A percentile compares a stretch with the other conserved stretches of the same genome.
These are phyloP conservation scores for Suillus fuscotomentosus DNA, from an alignment of 768 basidiomycete genomes.

Conservation along the genomic window DNA sequence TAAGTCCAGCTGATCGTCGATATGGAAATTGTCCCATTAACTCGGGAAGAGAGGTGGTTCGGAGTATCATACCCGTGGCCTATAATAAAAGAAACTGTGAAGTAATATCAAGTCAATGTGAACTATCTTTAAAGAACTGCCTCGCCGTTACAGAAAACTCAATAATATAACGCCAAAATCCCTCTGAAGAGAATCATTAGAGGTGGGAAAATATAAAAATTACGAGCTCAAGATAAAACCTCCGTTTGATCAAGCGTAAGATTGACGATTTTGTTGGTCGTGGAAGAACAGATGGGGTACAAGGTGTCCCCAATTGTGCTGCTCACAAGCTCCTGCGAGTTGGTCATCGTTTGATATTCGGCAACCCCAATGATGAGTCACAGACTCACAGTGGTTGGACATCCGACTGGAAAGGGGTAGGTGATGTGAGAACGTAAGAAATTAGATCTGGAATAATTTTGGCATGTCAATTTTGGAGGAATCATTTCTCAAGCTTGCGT, in stretches of 20 bases:
- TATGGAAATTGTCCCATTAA: background rate
- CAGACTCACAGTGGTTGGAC: background rate
- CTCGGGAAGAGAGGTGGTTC: background rate
- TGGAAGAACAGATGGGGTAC: background rate
- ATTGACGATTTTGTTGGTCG: background rate
- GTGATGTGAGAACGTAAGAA: background rate
- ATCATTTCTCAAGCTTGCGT: background rate
- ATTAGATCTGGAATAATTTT: background rate
- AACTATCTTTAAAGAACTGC: background rate
- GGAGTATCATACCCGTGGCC: background rate
- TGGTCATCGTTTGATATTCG: background rate
- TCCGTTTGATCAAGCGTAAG: background rate
- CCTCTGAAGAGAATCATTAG: background rate
- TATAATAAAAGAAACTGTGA: background rate
- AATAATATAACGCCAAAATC: background rate
- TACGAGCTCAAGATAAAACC: background rate
- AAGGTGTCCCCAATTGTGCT: background rate
- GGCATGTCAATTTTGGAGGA: background rate
- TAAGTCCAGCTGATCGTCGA: background rate
- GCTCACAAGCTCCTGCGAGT: background rate
- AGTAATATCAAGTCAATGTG: background rate
- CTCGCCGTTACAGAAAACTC: background rate
- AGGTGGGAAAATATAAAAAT: background rate
- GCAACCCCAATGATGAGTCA: background rate
- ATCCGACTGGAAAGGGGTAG: background rate